A percentile compares a stretch with the other conserved stretches of the same genome.
These are phyloP conservation scores for Xylaria nigripes DNA, from an alignment of 495 filamentous ascomycete species.

Conservation along the genomic window DNA sequence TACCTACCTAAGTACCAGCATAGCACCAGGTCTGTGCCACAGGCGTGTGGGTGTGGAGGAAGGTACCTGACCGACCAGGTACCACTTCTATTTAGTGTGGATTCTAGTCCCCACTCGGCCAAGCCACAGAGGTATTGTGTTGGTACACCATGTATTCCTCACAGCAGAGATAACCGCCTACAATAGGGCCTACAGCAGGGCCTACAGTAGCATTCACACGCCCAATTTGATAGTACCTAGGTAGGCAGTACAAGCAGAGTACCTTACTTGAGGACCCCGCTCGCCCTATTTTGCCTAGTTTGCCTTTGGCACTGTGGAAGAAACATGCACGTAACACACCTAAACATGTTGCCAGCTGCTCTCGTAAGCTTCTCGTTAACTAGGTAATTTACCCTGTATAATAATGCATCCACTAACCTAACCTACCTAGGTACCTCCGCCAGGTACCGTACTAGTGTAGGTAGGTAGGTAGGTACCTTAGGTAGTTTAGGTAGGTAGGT, in stretches of 20 bases:
- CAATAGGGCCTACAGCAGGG: neutral
- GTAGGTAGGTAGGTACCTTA: no score
- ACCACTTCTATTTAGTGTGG: slow-evolving; percentile 20
- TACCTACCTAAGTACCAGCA: slow-evolving; percentile 24
- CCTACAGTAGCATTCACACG: neutral
- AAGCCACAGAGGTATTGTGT: slow-evolving; percentile 15
- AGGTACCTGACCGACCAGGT: slow-evolving; percentile 11
- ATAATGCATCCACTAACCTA: neutral
- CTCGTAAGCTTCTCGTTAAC: neutral
- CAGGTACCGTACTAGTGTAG: no score
- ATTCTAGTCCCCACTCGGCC: slow-evolving; percentile 13
- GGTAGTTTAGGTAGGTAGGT: no score
- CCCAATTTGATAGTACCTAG: no score
- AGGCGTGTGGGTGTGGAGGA: slow-evolving; percentile 11
- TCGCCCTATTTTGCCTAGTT: neutral
- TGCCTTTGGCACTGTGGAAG: slow-evolving; percentile 8
- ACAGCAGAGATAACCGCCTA: neutral
- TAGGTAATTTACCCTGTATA: neutral
- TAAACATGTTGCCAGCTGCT: neutral
- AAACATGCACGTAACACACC: slow-evolving; percentile 10
- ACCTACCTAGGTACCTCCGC: no score
- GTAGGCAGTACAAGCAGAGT: neutral
- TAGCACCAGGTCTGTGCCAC: slow-evolving; percentile 18
- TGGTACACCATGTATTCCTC: neutral
- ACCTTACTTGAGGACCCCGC: neutral